phyloP scores from a whole-genome alignment of 257 asterid species.

The Ligustrum vulgare region DNA sequence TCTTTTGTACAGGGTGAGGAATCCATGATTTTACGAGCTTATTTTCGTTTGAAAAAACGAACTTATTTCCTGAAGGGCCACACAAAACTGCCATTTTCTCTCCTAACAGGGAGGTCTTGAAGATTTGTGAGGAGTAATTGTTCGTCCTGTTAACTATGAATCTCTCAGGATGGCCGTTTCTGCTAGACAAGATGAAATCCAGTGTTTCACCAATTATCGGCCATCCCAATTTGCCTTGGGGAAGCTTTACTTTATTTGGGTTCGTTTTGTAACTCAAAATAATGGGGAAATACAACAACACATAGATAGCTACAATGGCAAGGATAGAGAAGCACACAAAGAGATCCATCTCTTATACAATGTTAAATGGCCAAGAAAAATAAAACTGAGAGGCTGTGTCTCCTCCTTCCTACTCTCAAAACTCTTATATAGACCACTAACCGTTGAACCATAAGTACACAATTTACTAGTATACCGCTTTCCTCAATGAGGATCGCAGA shows the following conservation, averaged over 20 bases:
- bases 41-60: background rate
- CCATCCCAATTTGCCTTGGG: slow-evolving; percentile 23
- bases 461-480: no score
- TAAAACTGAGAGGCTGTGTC: no score
- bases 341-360: no score
- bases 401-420: no score
- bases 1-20: background rate
- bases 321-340: no score
- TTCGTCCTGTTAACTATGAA: slow-evolving; percentile 8
- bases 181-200: slow-evolving; percentile 4
- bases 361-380: no score
- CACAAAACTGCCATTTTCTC: slow-evolving; percentile 15
- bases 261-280: background rate
- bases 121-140: slow-evolving; percentile 8
- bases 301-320: background rate
- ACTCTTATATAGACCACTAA: no score
- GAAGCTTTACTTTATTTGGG: background rate
- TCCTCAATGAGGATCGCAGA: no score
- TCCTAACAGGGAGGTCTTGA: slow-evolving; percentile 24
- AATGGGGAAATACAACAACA: background rate
- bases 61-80: slow-evolving; percentile 9
- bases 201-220: slow-evolving; percentile 24
- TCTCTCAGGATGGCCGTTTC: background rate
- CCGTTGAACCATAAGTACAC: no score
- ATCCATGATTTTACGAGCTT: slow-evolving; percentile 5